These are phyloP conservation scores for Aspergillus pseudonomiae DNA, from an alignment of 2,329 filamentous ascomycete genomes.

Conservation along the genomic window DNA sequence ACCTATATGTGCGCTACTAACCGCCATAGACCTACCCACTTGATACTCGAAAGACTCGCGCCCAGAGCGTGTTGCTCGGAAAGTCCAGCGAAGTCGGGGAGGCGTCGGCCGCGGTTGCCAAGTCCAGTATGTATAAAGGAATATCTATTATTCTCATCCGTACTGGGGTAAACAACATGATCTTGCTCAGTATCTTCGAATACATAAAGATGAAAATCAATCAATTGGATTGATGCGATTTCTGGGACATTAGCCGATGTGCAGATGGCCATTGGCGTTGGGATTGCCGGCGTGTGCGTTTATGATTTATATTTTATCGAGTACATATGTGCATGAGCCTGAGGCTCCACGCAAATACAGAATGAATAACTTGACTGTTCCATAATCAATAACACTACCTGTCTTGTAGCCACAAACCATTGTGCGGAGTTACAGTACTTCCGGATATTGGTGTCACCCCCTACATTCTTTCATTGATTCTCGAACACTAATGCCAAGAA, in stretches of 20 bases:
- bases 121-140: conserved; percentile 51
- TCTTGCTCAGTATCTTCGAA: conserved; percentile 51
- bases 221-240: conserved; percentile 31
- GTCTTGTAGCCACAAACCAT: neutral
- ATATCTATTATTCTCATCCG: conserved; percentile 52
- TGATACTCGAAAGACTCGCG: conserved; percentile 53
- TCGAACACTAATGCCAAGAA: no score
- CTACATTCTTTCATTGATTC: no score
- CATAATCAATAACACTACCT: neutral
- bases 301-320: conserved; percentile 14
- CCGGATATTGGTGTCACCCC: no score
- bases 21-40: conserved; percentile 48
- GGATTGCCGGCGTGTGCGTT: conserved; percentile 11
- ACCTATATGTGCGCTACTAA: conserved; percentile 7
- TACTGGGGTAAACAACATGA: conserved; percentile 53
- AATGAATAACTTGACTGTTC: conserved; percentile 13
- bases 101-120: conserved; percentile 42
- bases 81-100: conserved; percentile 46
- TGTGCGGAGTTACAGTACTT: neutral
- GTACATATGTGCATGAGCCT: conserved; percentile 27
- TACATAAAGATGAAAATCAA: conserved; percentile 50
- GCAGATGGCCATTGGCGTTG: conserved; percentile 6
- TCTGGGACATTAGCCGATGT: neutral
- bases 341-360: conserved; percentile 29
- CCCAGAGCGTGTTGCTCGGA: conserved; percentile 50